Evolutionary conservation across 768 basidiomycete genomes (phyloP).

Genomic region (Hydnum rufescens): DNA sequence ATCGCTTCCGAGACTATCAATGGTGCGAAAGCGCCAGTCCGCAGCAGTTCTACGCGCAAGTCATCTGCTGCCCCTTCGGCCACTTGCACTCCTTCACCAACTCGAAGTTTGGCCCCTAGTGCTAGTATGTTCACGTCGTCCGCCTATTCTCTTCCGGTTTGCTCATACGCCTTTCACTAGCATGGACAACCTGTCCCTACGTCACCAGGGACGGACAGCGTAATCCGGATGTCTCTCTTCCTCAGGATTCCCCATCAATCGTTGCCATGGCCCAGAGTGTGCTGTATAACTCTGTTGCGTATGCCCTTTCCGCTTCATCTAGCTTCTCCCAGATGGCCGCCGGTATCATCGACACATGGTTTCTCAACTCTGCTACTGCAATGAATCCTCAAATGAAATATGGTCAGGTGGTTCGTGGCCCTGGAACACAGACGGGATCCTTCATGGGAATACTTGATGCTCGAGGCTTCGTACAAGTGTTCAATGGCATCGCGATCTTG

Average conservation of each 20-base stretch:
- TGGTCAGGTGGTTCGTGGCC: slow-evolving; percentile 26
- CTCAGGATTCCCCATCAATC: slow-evolving; percentile 25
- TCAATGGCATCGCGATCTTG: slow-evolving; percentile 13
- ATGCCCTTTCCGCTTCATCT: slow-evolving; percentile 18
- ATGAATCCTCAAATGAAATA: slow-evolving; percentile 45
- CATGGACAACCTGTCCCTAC: slow-evolving; percentile 42
- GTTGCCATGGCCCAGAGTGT: slow-evolving; percentile 32
- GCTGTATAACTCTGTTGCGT: slow-evolving; percentile 41
- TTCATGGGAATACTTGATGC: slow-evolving; percentile 9
- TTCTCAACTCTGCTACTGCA: slow-evolving; percentile 31
- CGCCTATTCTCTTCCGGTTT: not conserved
- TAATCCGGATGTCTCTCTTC: slow-evolving; percentile 39
- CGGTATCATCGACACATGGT: slow-evolving; percentile 34
- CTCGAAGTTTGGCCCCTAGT: slow-evolving; percentile 27
- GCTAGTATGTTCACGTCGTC: slow-evolving; percentile 27
- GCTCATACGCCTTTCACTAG: slow-evolving; percentile 19
- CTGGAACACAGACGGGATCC: slow-evolving; percentile 15
- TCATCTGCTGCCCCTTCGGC: slow-evolving; percentile 3
- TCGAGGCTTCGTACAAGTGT: not conserved
- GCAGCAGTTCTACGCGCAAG: too few species aligned
- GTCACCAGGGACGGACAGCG: slow-evolving; percentile 35
- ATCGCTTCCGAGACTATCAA: not conserved
- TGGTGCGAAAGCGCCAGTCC: not conserved
- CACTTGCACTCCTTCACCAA: slow-evolving; percentile 31
- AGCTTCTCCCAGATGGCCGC: slow-evolving; percentile 27